A percentile compares a stretch with the other conserved stretches of the same genome.
Conservation (phyloP, 805 yeast species). For the Candida sanyiensis region DNA sequence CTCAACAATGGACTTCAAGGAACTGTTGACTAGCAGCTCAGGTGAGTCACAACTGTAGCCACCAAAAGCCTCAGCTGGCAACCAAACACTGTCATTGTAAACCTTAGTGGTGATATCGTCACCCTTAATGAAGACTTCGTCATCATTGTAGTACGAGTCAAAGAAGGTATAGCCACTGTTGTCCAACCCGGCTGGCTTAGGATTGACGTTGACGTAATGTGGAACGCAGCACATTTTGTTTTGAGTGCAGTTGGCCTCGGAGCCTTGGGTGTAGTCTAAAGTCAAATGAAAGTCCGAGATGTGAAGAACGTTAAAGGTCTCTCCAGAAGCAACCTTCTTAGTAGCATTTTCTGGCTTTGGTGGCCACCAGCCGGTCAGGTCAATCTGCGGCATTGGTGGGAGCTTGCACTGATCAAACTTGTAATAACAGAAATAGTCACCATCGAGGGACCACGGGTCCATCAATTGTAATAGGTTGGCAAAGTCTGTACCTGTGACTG, state of each 20-base stretch:
- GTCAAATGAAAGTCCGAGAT: conserved; percentile 59
- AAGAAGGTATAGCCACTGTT: conserved; percentile 25
- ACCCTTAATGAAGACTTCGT: conserved; percentile 28
- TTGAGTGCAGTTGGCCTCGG: conserved; percentile 46
- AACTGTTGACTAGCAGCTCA: conserved; percentile 51
- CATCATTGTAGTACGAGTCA: conserved; percentile 27
- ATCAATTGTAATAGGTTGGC: conserved; percentile 45
- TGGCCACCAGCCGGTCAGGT: conserved; percentile 41
- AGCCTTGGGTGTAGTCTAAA: conserved; percentile 43
- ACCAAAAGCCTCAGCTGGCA: conserved; percentile 59
- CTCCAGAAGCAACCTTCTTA: conserved; percentile 39
- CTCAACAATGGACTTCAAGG: conserved; percentile 40
- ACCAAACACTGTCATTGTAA: conserved; percentile 34
- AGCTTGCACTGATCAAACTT: conserved; percentile 40
- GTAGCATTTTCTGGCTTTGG: conserved; percentile 35
- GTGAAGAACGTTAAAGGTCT: conserved; percentile 56
- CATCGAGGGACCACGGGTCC: conserved; percentile 49
- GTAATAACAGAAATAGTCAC: conserved; percentile 56
- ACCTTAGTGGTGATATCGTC: conserved; percentile 26
- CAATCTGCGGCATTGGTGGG: conserved; percentile 48
- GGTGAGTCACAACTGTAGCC: conserved; percentile 64
- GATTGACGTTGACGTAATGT: conserved; percentile 12
- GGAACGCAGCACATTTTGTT: conserved; percentile 55
- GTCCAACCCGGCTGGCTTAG: conserved; percentile 14
- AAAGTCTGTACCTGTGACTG: conserved; percentile 41